These are phyloP conservation scores for Kregervanrija delftensis DNA, from an alignment of 805 yeast species.

Conservation along the genomic window DNA sequence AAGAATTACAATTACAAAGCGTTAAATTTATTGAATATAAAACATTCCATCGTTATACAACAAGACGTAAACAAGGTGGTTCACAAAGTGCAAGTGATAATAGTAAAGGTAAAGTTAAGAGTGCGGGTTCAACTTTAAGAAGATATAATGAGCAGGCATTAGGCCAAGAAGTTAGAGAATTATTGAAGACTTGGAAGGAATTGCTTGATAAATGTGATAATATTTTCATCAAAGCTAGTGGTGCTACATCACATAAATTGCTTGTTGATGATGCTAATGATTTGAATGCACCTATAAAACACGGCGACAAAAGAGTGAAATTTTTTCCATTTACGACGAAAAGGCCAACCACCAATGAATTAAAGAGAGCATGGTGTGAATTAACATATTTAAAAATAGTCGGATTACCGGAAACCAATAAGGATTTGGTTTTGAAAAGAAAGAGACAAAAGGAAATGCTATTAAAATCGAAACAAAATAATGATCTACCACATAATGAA, in stretches of 20 bases:
- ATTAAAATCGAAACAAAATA: constrained; percentile 20
- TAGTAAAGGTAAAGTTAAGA: constrained; percentile 89
- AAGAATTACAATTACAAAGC: constrained; percentile 49
- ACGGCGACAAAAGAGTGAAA: constrained; percentile 55
- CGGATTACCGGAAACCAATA: constrained; percentile 46
- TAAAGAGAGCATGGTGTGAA: constrained; percentile 79
- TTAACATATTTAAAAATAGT: constrained; percentile 52
- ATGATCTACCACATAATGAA: constrained; percentile 4
- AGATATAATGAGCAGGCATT: constrained; percentile 85
- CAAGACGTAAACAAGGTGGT: constrained; percentile 97
- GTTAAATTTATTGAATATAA: constrained; percentile 68
- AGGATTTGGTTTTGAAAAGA: constrained; percentile 19
- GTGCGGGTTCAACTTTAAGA: constrained; percentile 89
- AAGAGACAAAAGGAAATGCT: constrained; percentile 26
- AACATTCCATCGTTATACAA: constrained; percentile 90
- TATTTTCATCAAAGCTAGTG: constrained; percentile 72
- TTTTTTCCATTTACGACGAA: constrained; percentile 84
- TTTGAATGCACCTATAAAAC: constrained; percentile 46
- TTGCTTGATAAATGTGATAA: constrained; percentile 55
- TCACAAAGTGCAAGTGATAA: constrained; percentile 90
- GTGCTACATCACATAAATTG: constrained; percentile 49
- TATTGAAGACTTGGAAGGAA: constrained; percentile 59
- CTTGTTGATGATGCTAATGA: constrained; percentile 9
- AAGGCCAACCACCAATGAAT: constrained; percentile 76
- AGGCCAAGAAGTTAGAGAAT: constrained; percentile 65